Percentiles rank a stretch among this genome's conserved stretches.
Conservation (phyloP, 176 grass and related monocot species). For the Bonia amplexicaulis region DNA sequence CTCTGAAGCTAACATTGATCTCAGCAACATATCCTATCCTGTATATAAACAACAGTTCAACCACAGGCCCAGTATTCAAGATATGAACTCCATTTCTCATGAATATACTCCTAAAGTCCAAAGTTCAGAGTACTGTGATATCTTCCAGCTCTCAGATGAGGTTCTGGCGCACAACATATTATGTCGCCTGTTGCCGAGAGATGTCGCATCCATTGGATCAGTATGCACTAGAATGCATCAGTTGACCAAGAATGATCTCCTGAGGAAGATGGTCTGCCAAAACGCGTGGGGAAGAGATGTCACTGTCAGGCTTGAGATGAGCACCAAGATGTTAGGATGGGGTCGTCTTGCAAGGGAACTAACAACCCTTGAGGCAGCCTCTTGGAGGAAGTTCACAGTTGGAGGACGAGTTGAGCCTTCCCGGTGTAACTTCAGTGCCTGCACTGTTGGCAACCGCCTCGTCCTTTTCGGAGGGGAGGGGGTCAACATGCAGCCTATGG, state of each 20-base stretch:
- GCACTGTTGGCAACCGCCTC: slow-evolving; percentile 77
- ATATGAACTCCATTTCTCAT: slow-evolving; percentile 15
- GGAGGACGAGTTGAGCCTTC: slow-evolving; percentile 90
- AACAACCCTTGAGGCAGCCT: slow-evolving; percentile 89
- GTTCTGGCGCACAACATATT: slow-evolving; percentile 93
- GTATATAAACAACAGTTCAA: slow-evolving; percentile 60
- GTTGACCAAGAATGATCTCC: slow-evolving; percentile 79
- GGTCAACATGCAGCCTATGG: slow-evolving; percentile 93
- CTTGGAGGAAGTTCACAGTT: slow-evolving; percentile 93
- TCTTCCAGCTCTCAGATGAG: slow-evolving; percentile 90
- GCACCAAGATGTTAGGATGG: slow-evolving; percentile 80
- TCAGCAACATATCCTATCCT: slow-evolving; percentile 67
- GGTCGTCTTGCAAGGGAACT: slow-evolving; percentile 92
- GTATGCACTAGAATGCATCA: slow-evolving; percentile 75
- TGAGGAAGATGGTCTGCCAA: slow-evolving; percentile 91
- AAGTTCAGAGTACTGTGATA: slow-evolving; percentile 50
- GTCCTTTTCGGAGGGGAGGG: slow-evolving; percentile 97
- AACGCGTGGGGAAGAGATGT: slow-evolving; percentile 94
- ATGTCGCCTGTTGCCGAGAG: slow-evolving; percentile 67
- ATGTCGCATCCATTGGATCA: slow-evolving; percentile 91
- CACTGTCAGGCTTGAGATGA: slow-evolving; percentile 74
- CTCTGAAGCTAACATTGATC: slow-evolving; percentile 66
- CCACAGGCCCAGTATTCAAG: slow-evolving; percentile 33
- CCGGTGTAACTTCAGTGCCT: slow-evolving; percentile 93
- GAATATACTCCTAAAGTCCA: slow-evolving; percentile 30